A percentile compares a stretch with the other conserved stretches of the same genome.
These are phyloP conservation scores for Sporisorium sorghi DNA, from an alignment of 1,284 basidiomycete genomes.

Conservation along the genomic window DNA sequence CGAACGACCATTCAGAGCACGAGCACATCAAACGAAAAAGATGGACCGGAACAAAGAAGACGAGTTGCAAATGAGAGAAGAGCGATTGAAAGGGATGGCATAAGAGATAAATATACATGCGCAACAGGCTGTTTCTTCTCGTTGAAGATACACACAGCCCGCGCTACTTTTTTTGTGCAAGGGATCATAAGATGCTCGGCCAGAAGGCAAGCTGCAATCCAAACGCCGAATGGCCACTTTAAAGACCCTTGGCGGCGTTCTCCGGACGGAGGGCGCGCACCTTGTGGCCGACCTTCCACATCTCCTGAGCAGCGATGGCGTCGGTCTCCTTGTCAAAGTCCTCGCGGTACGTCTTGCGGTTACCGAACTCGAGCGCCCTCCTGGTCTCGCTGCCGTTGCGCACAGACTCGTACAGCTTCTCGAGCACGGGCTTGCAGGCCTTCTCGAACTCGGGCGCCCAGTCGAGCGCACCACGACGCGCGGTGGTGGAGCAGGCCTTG, in stretches of 20 bases:
- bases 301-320: slow-evolving; percentile 96
- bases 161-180: not conserved
- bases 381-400: slow-evolving; percentile 95
- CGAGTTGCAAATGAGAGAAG: not conserved
- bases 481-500: slow-evolving; percentile 94
- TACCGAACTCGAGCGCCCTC: slow-evolving; percentile 96
- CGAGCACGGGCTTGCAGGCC: slow-evolving; percentile 92
- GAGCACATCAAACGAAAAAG: not conserved
- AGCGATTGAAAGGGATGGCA: not conserved
- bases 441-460: slow-evolving; percentile 99
- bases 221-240: slow-evolving; percentile 11
- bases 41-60: not conserved
- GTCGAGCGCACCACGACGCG: slow-evolving; percentile 96
- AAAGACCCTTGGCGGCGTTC: slow-evolving; percentile 54
- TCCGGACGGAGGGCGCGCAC: slow-evolving; percentile 66
- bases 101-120: not conserved
- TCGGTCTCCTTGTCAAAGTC: slow-evolving; percentile 93
- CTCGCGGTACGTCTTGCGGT: slow-evolving; percentile 89
- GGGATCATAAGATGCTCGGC: not conserved
- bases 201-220: not conserved
- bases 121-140: not conserved
- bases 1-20: not conserved
- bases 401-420: slow-evolving; percentile 93
- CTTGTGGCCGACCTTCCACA: slow-evolving; percentile 75
- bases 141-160: not conserved